Base-by-base conservation (phyloP, 495 filamentous ascomycete genomes). In the Talaromyces liani region DNA sequence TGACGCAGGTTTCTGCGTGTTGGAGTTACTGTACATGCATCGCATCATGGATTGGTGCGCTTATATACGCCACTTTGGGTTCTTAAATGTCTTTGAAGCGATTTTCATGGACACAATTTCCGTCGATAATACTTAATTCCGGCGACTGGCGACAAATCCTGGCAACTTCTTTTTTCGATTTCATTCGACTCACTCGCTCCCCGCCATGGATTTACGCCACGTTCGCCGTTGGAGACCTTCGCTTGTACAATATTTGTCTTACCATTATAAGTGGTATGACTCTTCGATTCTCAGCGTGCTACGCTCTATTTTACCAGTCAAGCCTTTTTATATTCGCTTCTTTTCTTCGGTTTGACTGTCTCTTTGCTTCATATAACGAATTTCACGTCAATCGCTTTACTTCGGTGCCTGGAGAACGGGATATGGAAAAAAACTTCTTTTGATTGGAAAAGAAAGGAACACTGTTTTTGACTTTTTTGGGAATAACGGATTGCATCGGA, bases 371-470 rank as follows among this genome's bases (percentile, higher is more conserved):
- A 58, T 63, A 47, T 51, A 27, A 73, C 51, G 36, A 47, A 56
- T 57, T 79, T 77, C 76, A 65, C 77, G 78, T 80, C 78, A 67
- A 73, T 80, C 78, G 75, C 73, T 80, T 74, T 76, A 68, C 67
- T 66, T 66, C 69, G 78, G 76, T 76, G 77, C 72, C 71, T 74
- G 72, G 65, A 71, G 61, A 71, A 61, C 64, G 62, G 66, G 66
- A 66, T 47, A 60, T 16, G 63, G 62, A 62, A 70, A 69, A 60
- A 76, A 73, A 69, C 66, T 67, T 72, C 60, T 6, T 70, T 71
- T 72, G 68, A 60, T 63, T 65, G 73, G 22, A 33, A 45, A 61
- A 41, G 33, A 25, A 60, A 45, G 59, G 25, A 45, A 27, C 53
- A 29, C 22, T 29, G 31, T 58, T 58, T 58, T 33, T 25, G 29